Evolutionary conservation across 805 yeast species (phyloP).

Genomic region (Komagataella phaffii): DNA sequence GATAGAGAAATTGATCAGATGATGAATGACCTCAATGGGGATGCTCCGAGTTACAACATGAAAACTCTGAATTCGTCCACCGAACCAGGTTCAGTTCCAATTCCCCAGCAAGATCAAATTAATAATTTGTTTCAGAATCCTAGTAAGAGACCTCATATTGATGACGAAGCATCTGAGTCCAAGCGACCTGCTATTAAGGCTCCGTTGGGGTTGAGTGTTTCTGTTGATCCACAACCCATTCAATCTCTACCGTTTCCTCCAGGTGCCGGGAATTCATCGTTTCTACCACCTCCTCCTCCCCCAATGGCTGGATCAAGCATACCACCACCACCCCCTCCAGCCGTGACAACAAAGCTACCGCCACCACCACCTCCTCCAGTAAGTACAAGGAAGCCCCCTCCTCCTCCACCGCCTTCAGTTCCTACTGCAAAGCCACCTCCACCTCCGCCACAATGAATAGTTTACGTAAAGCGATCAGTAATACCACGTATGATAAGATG

Average conservation of each 20-base stretch:
- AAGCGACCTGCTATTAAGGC: slow-evolving; percentile 1
- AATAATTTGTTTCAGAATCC: neutral
- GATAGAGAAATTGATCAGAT: slow-evolving; percentile 37
- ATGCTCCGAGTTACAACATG: slow-evolving; percentile 1
- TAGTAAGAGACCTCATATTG: slow-evolving; percentile 4
- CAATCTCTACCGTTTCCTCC: slow-evolving; percentile 12
- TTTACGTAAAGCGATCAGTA: neutral
- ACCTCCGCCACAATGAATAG: slow-evolving; percentile 10
- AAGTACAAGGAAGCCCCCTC: slow-evolving; percentile 3
- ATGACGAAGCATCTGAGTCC: neutral
- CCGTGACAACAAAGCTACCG: slow-evolving; percentile 6
- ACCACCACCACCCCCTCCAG: slow-evolving; percentile 17
- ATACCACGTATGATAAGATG: neutral
- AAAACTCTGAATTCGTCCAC: slow-evolving; percentile 4
- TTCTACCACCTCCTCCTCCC: slow-evolving; percentile 10
- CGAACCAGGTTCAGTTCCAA: neutral
- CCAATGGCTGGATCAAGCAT: slow-evolving; percentile 8
- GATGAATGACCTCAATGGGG: slow-evolving; percentile 32
- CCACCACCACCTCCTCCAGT: slow-evolving; percentile 15
- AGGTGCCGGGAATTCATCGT: slow-evolving; percentile 10
- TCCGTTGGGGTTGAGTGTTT: slow-evolving; percentile 15
- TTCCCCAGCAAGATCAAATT: neutral
- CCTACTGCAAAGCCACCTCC: slow-evolving; percentile 7
- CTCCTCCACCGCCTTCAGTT: slow-evolving; percentile 13
- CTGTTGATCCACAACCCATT: slow-evolving; percentile 9